Conservation (phyloP, 2,329 filamentous ascomycete genomes). For the Cordyceps javanica region DNA sequence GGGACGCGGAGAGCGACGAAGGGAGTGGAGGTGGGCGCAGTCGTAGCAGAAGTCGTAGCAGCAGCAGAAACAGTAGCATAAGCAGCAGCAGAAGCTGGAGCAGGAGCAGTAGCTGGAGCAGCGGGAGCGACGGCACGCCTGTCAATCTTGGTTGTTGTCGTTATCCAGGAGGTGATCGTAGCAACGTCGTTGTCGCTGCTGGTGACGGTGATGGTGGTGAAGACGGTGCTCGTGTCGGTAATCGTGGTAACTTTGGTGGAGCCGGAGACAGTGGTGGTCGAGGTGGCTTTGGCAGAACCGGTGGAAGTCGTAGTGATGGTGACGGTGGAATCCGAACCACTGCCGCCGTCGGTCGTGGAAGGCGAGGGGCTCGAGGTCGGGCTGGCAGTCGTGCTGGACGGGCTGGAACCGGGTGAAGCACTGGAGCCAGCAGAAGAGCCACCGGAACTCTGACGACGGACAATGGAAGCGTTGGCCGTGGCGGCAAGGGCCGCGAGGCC, state of each 20-base stretch:
- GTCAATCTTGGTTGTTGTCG: conserved; percentile 28
- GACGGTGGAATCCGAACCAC: conserved; percentile 23
- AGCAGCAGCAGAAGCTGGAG: too few species aligned
- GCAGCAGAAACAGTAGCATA: conserved; percentile 19
- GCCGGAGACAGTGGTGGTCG: conserved; percentile 9
- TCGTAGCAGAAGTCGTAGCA: background rate
- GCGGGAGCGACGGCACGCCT: conserved; percentile 25
- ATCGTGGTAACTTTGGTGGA: conserved; percentile 17
- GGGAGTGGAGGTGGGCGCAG: background rate
- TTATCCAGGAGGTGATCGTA: conserved; percentile 29
- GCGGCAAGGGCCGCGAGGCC: conserved; percentile 20
- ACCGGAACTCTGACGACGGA: conserved; percentile 14
- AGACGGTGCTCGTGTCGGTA: conserved; percentile 22
- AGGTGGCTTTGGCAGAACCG: conserved; percentile 13
- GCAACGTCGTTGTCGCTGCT: conserved; percentile 28
- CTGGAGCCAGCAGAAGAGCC: background rate
- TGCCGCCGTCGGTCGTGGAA: background rate
- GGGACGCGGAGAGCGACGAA: conserved; percentile 13
- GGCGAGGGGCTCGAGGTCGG: background rate
- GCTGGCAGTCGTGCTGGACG: background rate
- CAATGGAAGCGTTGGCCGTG: conserved; percentile 13
- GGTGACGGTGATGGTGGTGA: conserved; percentile 32
- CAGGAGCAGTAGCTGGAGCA: too few species aligned
- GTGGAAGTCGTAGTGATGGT: conserved; percentile 27
- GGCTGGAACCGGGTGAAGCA: background rate